Base-by-base conservation (phyloP, 2,329 filamentous ascomycete species). In the Alternaria consortialis region DNA sequence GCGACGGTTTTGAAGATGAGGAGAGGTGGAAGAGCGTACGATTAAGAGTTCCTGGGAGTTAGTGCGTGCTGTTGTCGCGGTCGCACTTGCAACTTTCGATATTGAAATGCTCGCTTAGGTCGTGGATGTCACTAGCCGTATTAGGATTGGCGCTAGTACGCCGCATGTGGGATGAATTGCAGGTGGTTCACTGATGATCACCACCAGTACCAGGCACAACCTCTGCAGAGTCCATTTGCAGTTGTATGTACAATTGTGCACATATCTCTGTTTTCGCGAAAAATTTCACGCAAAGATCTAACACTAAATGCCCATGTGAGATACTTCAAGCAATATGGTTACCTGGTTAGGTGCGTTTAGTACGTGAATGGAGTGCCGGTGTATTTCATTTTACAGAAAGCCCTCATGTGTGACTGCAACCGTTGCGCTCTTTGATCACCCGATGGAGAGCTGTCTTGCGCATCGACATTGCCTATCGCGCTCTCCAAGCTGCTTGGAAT, bases 51-150 rank as follows among this genome's bases (percentile, higher is more conserved):
- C 67, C 70, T 72, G 69, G 53, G 63, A 63, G 71, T 76, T 75
- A 74, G 72, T 74, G 69, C 64, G 72, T 74, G 69, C 64, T 71
- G 70, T 67, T 73, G 71, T 75, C 74, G 72, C 72, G 66, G 63
- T 53, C 62, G 54, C 61, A 60, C 52, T 60, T 53, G 42, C 53
- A 42, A 51, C 42, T 31, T 59, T 56, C 50, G 52, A 60, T 57
- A 48, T 63, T 50, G 60, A 43, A 46, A 48, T 58, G 47, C 15
- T 48, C 53, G 58, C 56, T 50, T 50, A 56, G 27, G 47, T 53
- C 52, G 67, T 67, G 67, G 60, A 64, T 48, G n/a, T 13, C 29
- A 43, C 58, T 57, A 57, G 42, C 46, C 43, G 8, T 7, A 27
- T 53, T 4, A 5, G 47, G 53, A 2, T 44, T 60, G 37, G 57